Conservation (phyloP, 1,284 basidiomycete genomes). For the Bjerkandera adusta region DNA sequence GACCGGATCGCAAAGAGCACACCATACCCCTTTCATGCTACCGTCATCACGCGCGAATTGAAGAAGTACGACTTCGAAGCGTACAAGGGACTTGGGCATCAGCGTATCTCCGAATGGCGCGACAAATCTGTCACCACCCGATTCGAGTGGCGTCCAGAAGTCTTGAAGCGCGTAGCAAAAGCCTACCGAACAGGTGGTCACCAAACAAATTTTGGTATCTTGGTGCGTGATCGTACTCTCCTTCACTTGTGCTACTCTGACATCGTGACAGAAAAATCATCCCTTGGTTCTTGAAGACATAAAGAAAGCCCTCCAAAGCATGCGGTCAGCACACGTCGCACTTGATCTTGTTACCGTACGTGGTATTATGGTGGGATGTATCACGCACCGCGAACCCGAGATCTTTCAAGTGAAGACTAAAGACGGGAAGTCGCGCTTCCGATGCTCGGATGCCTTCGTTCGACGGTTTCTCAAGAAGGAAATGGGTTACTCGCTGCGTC, state of each 20-base stretch:
- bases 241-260: not conserved
- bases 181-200: too few relatives aligned
- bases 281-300: constrained; percentile 3
- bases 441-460: constrained; percentile 19
- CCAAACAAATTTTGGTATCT: not conserved
- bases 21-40: not conserved
- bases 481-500: constrained; percentile 20
- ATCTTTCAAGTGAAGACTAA: constrained; percentile 2
- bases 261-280: not conserved
- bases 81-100: not conserved
- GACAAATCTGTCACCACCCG: not conserved
- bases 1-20: not conserved
- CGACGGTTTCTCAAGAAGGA: constrained; percentile 16
- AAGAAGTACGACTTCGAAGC: not conserved
- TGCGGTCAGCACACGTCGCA: not conserved
- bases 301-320: not conserved
- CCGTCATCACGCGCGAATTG: not conserved
- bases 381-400: constrained; percentile 5
- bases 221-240: constrained; percentile 3
- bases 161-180: not conserved
- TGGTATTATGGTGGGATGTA: constrained; percentile 8
- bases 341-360: constrained; percentile 4
- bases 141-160: constrained; percentile 3
- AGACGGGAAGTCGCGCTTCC: constrained; percentile 13
- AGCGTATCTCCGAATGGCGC: constrained; percentile 1